Conservation (phyloP, 495 filamentous ascomycete species). For the Podospora appendiculata region DNA sequence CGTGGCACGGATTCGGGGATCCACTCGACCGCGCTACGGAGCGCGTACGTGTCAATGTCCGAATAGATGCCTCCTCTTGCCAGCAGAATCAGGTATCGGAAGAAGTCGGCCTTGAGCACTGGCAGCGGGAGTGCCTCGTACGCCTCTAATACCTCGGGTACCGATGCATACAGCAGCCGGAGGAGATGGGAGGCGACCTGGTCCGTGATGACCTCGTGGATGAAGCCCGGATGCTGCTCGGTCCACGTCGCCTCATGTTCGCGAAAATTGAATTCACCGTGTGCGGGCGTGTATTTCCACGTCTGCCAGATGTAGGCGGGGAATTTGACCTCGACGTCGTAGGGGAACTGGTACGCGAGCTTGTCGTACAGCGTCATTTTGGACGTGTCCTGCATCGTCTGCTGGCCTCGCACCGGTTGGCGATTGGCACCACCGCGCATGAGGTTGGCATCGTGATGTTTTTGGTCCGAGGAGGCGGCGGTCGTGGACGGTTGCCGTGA, state of each 20-base stretch:
- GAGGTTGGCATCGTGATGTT: conserved; percentile 7
- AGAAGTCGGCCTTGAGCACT: conserved; percentile 95
- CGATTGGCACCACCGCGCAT: conserved; percentile 12
- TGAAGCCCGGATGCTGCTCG: conserved; percentile 78
- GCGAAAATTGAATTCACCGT: conserved; percentile 73
- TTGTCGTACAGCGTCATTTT: conserved; percentile 70
- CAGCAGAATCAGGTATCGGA: conserved; percentile 90
- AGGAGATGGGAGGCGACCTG: conserved; percentile 72
- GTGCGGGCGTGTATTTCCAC: conserved; percentile 85
- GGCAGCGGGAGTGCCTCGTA: conserved; percentile 78
- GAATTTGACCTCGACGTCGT: conserved; percentile 79
- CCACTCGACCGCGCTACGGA: conserved; percentile 81
- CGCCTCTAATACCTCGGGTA: conserved; percentile 90
- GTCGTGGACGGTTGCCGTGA: conserved; percentile 17
- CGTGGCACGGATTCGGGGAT: conserved; percentile 70
- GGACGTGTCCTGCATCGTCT: conserved; percentile 43
- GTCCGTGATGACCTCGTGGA: conserved; percentile 96
- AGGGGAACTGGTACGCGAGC: conserved; percentile 88
- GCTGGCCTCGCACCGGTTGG: conserved; percentile 27
- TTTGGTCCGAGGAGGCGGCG: conserved; percentile 7
- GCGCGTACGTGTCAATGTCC: conserved; percentile 87
- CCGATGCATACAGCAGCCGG: conserved; percentile 73
- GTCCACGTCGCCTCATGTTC: conserved; percentile 87
- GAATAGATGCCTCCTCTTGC: conserved; percentile 93
- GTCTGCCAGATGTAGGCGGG: conserved; percentile 99